These are phyloP conservation scores for Phytophthora pinifolia DNA, from an alignment of 352 stramenopile genomes.

Conservation along the genomic window DNA sequence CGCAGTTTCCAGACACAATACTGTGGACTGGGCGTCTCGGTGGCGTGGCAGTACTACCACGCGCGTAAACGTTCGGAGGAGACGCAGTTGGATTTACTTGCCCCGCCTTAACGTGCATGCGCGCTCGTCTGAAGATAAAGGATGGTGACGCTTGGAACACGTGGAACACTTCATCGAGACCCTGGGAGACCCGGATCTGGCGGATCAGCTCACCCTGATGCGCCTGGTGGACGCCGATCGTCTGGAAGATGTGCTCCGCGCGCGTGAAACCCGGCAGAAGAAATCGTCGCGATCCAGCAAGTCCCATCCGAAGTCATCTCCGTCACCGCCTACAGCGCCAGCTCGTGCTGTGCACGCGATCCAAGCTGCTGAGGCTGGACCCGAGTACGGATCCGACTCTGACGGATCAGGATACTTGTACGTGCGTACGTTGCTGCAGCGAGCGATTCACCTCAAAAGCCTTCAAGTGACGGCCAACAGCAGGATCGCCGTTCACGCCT, in stretches of 20 bases:
- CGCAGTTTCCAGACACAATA: no score
- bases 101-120: constrained; percentile 2
- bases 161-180: constrained; percentile 17
- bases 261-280: constrained; percentile 1
- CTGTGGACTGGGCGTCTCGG: neutral
- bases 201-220: neutral
- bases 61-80: neutral
- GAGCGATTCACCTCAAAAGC: no score
- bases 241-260: neutral
- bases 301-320: neutral
- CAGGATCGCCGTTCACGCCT: no score
- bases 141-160: constrained; percentile 2
- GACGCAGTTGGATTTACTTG: constrained; percentile 2
- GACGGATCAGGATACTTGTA: neutral
- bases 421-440: neutral
- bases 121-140: neutral
- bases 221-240: neutral
- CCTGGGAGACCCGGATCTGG: constrained; percentile 4
- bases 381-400: neutral
- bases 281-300: neutral
- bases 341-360: neutral
- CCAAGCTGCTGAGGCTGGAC: neutral
- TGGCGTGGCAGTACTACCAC: constrained; percentile 7
- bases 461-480: no score
- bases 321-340: neutral